Evolutionary conservation across 257 asterid species (phyloP), one percentile per base, ranked within the genome.

Genomic region (Rehmannia glutinosa): DNA sequence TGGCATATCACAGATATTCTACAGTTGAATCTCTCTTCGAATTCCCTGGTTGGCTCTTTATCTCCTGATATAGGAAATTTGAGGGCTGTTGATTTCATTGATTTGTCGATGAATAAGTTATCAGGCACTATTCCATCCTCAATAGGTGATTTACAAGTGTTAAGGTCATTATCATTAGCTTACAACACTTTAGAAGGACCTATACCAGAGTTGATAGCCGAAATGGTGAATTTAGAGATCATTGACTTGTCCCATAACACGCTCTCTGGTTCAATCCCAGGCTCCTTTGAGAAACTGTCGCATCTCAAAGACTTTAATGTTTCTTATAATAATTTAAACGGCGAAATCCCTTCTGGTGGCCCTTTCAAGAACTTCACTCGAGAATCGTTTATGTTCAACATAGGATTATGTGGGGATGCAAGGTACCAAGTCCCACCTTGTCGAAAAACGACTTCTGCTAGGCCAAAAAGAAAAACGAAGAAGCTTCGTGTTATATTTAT

Each of bases 341-440:
- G 70, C 4, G 76, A 71, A 47, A 71, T 71, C 16, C 76, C 76
- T 20, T 2, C 55, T 2, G 51, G 59, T 2, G 71, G 70, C 11
- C 59, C 76, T n/a, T 62, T 62, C 35, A 28, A 0, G 27, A 62
- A 62, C 47, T 71, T 71, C 20, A 62, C 70, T 3, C 28, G 25
- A 11, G 50, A 27, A 9, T 71, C 71, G 0, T 51, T 62, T 53
- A 38, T 51, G 64, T 39, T 11, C 46, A 71, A 71, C 10, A 15
- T 8, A 9, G 70, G 13, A 8, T 12, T 72, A 9, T 72, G 71
- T 65, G 67, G 77, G 7, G 9, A 4, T 15, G 28, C 23, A n/a
- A 35, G 45, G 25, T 63, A 8, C 41, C 20, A 17, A 1, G 71
- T 72, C 0, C 32, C 61, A 8, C 35, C 32, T 13, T 72, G 76